These are phyloP conservation scores for Rehmannia glutinosa DNA, from an alignment of 257 asterid species.

Conservation along the genomic window DNA sequence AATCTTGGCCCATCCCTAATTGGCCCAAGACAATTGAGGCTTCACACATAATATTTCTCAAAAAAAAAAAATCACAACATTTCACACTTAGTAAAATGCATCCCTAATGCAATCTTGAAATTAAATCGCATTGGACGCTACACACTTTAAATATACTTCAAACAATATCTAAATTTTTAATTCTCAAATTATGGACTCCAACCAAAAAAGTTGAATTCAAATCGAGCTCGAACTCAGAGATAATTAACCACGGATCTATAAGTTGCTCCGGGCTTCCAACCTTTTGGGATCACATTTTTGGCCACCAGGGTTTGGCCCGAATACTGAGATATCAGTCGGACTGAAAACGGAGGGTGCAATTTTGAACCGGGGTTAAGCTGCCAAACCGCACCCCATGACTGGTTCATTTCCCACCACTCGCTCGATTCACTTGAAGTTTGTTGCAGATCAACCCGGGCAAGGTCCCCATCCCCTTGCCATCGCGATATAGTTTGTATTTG, in stretches of 20 bases:
- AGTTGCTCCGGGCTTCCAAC: constrained; percentile 64
- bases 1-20: no score
- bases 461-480: constrained; percentile 67
- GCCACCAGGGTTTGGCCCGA: constrained; percentile 45
- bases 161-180: not conserved
- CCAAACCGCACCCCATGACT: constrained; percentile 86
- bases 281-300: constrained; percentile 52
- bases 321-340: constrained; percentile 43
- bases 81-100: no score
- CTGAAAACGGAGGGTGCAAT: constrained; percentile 52
- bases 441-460: constrained; percentile 39
- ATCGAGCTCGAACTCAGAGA: constrained; percentile 19
- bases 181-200: not conserved
- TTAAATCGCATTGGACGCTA: constrained; percentile 31
- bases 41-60: no score
- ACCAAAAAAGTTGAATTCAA: no score
- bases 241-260: constrained; percentile 60
- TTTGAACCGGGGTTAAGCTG: constrained; percentile 38
- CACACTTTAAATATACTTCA: not conserved
- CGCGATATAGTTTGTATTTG: constrained; percentile 55
- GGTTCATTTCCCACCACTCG: constrained; percentile 59
- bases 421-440: constrained; percentile 19
- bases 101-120: constrained; percentile 30
- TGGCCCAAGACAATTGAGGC: no score
- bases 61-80: no score